Conservation (phyloP, 192 early-diverging fungal species). For the Backusella mclennaniae region DNA sequence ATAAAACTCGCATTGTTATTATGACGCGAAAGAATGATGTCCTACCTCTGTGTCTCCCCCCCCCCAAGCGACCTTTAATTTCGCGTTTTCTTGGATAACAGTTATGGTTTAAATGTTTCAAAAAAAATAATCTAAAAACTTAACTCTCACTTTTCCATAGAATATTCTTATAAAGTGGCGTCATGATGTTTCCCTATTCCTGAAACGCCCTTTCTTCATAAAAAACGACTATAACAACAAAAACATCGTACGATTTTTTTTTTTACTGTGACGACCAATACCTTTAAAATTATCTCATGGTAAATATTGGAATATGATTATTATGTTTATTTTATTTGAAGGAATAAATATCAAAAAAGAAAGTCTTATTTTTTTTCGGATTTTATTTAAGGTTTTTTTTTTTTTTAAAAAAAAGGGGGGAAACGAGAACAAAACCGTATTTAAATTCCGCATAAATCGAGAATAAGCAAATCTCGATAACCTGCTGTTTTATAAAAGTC, state of each 20-base stretch:
- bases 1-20: neutral
- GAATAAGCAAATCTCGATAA: neutral
- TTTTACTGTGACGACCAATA: neutral
- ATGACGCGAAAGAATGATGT: neutral
- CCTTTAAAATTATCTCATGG: neutral
- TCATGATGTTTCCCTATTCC: neutral
- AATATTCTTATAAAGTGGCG: neutral
- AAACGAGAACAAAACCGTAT: neutral
- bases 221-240: neutral
- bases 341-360: too few species aligned
- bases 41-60: neutral
- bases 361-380: too few species aligned
- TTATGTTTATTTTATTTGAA: too few species aligned
- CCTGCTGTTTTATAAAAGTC: too few species aligned
- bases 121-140: neutral
- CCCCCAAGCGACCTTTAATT: neutral
- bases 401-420: neutral
- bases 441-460: neutral
- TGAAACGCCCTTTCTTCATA: neutral
- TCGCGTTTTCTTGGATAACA: constrained; percentile 1
- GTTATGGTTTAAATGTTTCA: neutral
- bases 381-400: too few species aligned
- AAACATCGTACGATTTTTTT: neutral
- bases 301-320: neutral
- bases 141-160: neutral